Conservation (phyloP, 345 rosid genomes). For the Cochlearia excelsa region DNA sequence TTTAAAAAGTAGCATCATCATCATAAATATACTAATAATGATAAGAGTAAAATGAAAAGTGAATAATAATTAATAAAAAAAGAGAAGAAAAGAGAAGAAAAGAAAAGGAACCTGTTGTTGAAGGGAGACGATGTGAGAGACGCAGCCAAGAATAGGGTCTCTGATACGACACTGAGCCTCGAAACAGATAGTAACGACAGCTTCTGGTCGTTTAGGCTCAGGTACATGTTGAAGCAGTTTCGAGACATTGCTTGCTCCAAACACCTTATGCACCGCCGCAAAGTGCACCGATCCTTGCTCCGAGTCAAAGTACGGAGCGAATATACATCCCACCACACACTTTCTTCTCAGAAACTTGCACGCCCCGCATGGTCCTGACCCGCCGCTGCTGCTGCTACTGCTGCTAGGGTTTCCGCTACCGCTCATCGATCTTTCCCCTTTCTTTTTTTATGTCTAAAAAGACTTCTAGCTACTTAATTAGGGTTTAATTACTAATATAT, state of each 20-base stretch:
- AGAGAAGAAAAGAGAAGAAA: not conserved
- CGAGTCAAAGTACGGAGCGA: constrained; percentile 74
- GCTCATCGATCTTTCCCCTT: constrained; percentile 22
- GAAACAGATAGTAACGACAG: constrained; percentile 65
- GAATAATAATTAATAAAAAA: not conserved
- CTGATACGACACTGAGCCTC: constrained; percentile 76
- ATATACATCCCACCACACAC: constrained; percentile 74
- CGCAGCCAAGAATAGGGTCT: constrained; percentile 79
- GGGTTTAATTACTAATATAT: constrained; percentile 8
- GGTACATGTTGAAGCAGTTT: constrained; percentile 68
- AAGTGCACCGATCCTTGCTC: constrained; percentile 84
- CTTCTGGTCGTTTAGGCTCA: constrained; percentile 57
- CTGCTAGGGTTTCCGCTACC: constrained; percentile 39
- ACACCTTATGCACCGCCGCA: constrained; percentile 78
- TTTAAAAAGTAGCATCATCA: constrained; percentile 19
- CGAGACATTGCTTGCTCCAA: constrained; percentile 90
- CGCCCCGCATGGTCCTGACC: constrained; percentile 89
- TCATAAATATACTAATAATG: not conserved
- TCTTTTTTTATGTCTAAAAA: not conserved
- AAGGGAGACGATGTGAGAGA: constrained; percentile 69
- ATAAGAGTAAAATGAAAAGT: no score
- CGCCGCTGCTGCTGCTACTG: constrained; percentile 39
- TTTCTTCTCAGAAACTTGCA: constrained; percentile 80
- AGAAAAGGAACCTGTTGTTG: constrained; percentile 57
- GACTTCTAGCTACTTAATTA: constrained; percentile 7